Conservation (phyloP, 495 filamentous ascomycete genomes). For the Durotheca rogersii region DNA sequence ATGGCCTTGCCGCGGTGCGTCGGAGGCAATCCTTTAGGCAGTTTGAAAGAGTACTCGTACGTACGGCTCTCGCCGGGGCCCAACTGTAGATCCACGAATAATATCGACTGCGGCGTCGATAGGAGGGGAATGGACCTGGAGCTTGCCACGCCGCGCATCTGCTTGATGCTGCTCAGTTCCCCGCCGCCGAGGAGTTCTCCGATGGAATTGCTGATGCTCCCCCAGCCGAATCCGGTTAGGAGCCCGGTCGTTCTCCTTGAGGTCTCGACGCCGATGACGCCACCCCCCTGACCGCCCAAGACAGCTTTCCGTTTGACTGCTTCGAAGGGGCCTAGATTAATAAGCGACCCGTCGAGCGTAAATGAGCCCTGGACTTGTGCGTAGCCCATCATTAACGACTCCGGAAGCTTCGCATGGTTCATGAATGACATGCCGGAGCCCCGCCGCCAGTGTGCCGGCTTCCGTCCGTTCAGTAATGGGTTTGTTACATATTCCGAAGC, state of each 20-base stretch:
- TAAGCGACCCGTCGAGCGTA: slow-evolving; percentile 83
- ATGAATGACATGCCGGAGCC: slow-evolving; percentile 57
- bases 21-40: slow-evolving; percentile 85
- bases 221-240: slow-evolving; percentile 84
- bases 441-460: slow-evolving; percentile 60
- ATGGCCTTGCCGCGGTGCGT: slow-evolving; percentile 91
- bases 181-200: slow-evolving; percentile 80
- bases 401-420: slow-evolving; percentile 51
- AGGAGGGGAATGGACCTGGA: slow-evolving; percentile 83
- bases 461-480: slow-evolving; percentile 42
- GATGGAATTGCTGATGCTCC: slow-evolving; percentile 82
- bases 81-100: slow-evolving; percentile 90
- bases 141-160: slow-evolving; percentile 81
- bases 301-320: slow-evolving; percentile 94
- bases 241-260: slow-evolving; percentile 76
- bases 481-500: slow-evolving; percentile 84
- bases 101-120: slow-evolving; percentile 92
- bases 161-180: slow-evolving; percentile 87
- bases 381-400: slow-evolving; percentile 96
- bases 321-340: slow-evolving; percentile 88
- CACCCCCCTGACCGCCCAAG: slow-evolving; percentile 80
- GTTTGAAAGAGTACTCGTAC: slow-evolving; percentile 79
- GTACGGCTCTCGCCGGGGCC: slow-evolving; percentile 86
- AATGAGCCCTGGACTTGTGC: slow-evolving; percentile 93
- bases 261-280: slow-evolving; percentile 77